A percentile compares a stretch with the other conserved stretches of the same genome.
These are phyloP conservation scores for Plectosphaerella plurivora DNA, from an alignment of 2,329 filamentous ascomycete genomes.

Conservation along the genomic window DNA sequence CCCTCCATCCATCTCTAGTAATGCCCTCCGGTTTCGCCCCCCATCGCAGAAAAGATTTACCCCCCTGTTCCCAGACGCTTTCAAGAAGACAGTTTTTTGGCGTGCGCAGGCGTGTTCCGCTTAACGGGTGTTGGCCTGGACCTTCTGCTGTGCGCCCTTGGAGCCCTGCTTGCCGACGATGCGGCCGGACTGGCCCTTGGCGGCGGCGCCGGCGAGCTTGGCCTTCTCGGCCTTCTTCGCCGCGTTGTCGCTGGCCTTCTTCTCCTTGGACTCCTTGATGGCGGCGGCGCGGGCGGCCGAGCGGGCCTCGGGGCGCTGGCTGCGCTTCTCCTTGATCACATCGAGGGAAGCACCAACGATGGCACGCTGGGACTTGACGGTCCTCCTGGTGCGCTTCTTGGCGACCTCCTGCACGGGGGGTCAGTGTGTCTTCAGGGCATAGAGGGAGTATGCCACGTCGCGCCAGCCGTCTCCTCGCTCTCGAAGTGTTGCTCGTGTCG, in stretches of 20 bases:
- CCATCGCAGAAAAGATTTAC: conserved; percentile 1
- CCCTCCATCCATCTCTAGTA: not conserved
- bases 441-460: not conserved
- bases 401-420: conserved; percentile 78
- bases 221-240: conserved; percentile 99
- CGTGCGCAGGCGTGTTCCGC: conserved; percentile 7
- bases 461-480: not conserved
- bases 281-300: conserved; percentile 82
- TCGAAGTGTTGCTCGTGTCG: not conserved
- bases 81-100: conserved; percentile 2
- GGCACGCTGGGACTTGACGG: conserved; percentile 97
- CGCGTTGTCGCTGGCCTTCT: conserved; percentile 83
- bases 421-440: conserved; percentile 26
- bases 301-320: conserved; percentile 92
- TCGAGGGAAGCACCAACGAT: conserved; percentile 99
- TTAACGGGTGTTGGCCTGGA: conserved; percentile 84
- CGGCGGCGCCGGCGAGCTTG: conserved; percentile 71
- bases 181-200: conserved; percentile 73
- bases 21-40: not conserved
- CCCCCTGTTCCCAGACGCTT: conserved; percentile 5
- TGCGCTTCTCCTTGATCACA: conserved; percentile 98
- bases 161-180: conserved; percentile 96
- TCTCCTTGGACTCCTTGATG: conserved; percentile 98
- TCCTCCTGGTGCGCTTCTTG: conserved; percentile 98
- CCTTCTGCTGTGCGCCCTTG: conserved; percentile 85